Base-by-base conservation (phyloP, 2,329 filamentous ascomycete genomes). In the Monosporascus cannonballus region DNA sequence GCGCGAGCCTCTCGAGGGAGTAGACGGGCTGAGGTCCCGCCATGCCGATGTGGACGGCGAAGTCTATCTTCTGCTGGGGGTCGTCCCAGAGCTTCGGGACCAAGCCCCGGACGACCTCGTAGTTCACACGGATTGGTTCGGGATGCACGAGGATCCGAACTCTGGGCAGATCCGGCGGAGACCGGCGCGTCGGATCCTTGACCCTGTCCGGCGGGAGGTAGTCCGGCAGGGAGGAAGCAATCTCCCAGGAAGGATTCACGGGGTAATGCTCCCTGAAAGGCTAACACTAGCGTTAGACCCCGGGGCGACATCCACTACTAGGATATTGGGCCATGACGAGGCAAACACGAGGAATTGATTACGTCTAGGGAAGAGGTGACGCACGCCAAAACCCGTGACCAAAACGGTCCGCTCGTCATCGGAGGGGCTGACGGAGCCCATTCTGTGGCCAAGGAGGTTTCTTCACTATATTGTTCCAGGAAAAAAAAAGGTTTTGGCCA, bases 241-340 rank as follows among this genome's bases (percentile, higher is more conserved):
- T 92, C 65, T 92, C 81, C 79, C 83, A 92, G 3, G 90, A 90
- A 8, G 90, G 89, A 66, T 96, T 96, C 54, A 85, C 73, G 27
- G 84, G 81, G 64, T 85, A 85, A 45, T 85, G 73, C n/a, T 72
- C 76, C 61, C 86, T 84, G 69, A 95, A 96, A 1, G 90, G 86
- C 89, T 93, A 58, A 55, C 50, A 20, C 25, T 46, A 22, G 36
- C 25, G 37, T 54, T 65, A 54, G 64, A 61, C 54, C 52, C 22
- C 22, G 39, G 48, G 30, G 46, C 37, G 49, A 54, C 46, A 42
- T 48, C 44, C 48, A 50, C 37, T 22, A 11, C 18, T 45, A 41
- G 36, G 49, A 38, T 48, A 55, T 38, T 45, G 34, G 34, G 18
- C 8, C 22, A 5, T 42, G 22, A 20, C 11, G 18, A 42, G 2